These are phyloP conservation scores for Aureoboletus auriporus DNA, from an alignment of 768 basidiomycete genomes.

Conservation along the genomic window DNA sequence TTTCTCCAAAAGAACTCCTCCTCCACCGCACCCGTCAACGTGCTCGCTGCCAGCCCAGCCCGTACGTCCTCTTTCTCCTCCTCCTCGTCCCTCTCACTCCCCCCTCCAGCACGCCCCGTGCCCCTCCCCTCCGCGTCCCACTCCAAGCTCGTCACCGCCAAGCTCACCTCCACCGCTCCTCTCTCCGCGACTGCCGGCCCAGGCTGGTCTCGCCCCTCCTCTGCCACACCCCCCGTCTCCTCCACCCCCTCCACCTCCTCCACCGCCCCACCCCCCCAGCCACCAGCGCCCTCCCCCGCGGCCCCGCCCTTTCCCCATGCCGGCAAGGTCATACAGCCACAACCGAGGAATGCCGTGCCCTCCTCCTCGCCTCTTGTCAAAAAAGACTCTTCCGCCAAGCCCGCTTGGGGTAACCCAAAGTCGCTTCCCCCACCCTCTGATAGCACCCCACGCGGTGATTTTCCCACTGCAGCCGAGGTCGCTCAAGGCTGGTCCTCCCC, in stretches of 20 bases:
- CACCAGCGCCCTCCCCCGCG: slow-evolving; percentile 35
- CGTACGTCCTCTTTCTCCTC: slow-evolving; percentile 39
- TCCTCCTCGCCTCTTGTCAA: slow-evolving; percentile 32
- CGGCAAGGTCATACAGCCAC: slow-evolving; percentile 65
- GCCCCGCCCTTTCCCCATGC: slow-evolving; percentile 52
- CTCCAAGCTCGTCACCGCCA: slow-evolving; percentile 82
- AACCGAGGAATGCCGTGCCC: slow-evolving; percentile 42
- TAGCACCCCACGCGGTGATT: slow-evolving; percentile 56
- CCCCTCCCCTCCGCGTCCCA: slow-evolving; percentile 55
- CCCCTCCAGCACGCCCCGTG: slow-evolving; percentile 50
- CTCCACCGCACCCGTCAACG: slow-evolving; percentile 46
- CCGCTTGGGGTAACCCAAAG: slow-evolving; percentile 71
- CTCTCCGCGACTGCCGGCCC: slow-evolving; percentile 54
- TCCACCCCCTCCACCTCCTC: slow-evolving; percentile 46
- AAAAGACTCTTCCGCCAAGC: slow-evolving; percentile 38
- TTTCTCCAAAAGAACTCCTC: slow-evolving; percentile 88
- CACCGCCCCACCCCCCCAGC: slow-evolving; percentile 43
- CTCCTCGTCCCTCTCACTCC: slow-evolving; percentile 7
- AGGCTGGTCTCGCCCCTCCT: slow-evolving; percentile 79
- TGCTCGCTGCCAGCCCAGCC: slow-evolving; percentile 41
- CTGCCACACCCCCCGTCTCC: slow-evolving; percentile 59
- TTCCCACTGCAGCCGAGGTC: slow-evolving; percentile 96
- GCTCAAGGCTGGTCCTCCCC: slow-evolving; percentile 60
- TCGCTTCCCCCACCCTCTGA: slow-evolving; percentile 34
- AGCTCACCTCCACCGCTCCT: slow-evolving; percentile 68